Evolutionary conservation across 495 filamentous ascomycete genomes (phyloP).

Genomic region (Neurospora africana): DNA sequence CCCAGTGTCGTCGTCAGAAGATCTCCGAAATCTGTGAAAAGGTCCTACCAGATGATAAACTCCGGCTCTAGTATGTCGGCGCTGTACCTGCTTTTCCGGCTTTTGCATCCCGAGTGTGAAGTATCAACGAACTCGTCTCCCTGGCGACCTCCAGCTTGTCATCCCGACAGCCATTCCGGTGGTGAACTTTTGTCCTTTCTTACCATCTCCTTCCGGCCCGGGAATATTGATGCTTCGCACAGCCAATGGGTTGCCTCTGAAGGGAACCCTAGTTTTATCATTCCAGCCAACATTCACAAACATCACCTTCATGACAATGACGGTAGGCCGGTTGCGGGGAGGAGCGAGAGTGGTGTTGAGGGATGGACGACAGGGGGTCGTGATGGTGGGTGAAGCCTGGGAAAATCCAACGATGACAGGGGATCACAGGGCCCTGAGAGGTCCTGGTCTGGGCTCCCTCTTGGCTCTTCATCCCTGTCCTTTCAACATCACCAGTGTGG

Average conservation of each 20-base stretch:
- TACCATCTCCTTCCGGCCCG: background rate
- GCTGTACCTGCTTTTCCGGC: background rate
- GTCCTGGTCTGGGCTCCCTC: constrained; percentile 7
- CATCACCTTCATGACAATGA: background rate
- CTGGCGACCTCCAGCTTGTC: background rate
- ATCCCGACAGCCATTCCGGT: background rate
- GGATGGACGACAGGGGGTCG: background rate
- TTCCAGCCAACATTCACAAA: background rate
- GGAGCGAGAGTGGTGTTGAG: background rate
- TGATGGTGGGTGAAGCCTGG: background rate
- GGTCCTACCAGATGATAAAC: background rate
- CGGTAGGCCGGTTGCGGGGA: background rate
- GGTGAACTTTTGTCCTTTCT: background rate
- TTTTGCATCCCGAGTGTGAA: background rate
- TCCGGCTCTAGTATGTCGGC: background rate
- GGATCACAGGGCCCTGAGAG: background rate
- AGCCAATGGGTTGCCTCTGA: constrained; percentile 8
- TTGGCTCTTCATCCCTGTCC: constrained; percentile 1
- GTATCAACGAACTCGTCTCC: background rate
- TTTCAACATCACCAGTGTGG: background rate
- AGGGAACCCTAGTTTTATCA: background rate
- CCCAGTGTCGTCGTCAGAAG: background rate
- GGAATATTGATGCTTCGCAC: background rate
- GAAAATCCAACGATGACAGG: background rate
- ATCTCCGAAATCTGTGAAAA: background rate